Conservation (phyloP, 176 grass and related monocot species). For the Elaeis guineensis region DNA sequence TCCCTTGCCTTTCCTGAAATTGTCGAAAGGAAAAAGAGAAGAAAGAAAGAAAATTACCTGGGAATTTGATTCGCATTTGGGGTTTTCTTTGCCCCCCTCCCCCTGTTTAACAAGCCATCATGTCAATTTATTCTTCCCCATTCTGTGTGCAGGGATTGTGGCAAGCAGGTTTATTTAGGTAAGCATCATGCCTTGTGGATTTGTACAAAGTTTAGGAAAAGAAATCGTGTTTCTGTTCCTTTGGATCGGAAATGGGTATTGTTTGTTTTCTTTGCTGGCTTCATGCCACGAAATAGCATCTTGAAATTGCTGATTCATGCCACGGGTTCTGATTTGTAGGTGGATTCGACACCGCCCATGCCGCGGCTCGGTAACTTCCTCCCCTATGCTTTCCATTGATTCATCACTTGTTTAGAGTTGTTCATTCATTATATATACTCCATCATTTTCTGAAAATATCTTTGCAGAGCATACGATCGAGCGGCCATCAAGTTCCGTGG, state of each 20-base stretch:
- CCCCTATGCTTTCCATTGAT: too few relatives aligned
- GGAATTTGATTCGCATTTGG: slow-evolving; percentile 25
- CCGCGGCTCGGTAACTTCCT: slow-evolving; percentile 63
- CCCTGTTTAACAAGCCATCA: neutral
- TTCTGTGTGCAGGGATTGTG: slow-evolving; percentile 91
- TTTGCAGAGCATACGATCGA: slow-evolving; percentile 81
- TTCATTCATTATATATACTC: too few relatives aligned
- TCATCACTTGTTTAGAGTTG: neutral
- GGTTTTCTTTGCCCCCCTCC: slow-evolving; percentile 4
- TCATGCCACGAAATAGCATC: too few relatives aligned
- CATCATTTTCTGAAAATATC: too few relatives aligned
- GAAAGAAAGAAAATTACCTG: neutral
- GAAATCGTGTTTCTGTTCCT: slow-evolving; percentile 4
- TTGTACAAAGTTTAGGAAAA: slow-evolving; percentile 34
- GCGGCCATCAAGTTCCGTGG: slow-evolving; percentile 97
- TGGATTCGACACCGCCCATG: slow-evolving; percentile 97
- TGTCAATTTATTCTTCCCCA: slow-evolving; percentile 11
- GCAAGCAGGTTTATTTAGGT: slow-evolving; percentile 99
- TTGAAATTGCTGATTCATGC: too few relatives aligned
- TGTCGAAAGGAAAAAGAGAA: neutral
- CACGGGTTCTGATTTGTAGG: slow-evolving; percentile 28
- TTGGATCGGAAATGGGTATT: too few relatives aligned
- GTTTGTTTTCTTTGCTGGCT: too few relatives aligned
- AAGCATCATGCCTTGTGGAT: slow-evolving; percentile 21
- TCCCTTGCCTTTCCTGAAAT: neutral